Evolutionary conservation across 345 rosid species (phyloP).

Genomic region (Barbarea vulgaris): DNA sequence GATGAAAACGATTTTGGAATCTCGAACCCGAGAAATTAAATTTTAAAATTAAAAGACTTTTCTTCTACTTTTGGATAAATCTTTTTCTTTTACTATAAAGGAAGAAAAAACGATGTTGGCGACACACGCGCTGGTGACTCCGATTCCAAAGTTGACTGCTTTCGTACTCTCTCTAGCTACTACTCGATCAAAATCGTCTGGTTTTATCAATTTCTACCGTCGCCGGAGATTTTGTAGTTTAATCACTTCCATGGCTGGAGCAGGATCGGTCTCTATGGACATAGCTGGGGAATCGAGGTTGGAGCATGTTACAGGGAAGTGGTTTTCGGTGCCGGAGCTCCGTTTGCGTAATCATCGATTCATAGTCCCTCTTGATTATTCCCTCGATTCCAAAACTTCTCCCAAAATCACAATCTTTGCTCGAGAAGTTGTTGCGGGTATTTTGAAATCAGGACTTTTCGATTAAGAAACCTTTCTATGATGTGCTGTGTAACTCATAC

Average conservation of each 20-base stretch:
- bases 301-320: constrained; percentile 60
- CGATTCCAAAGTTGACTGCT: constrained; percentile 43
- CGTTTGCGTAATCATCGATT: constrained; percentile 84
- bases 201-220: constrained; percentile 8
- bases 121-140: constrained; percentile 33
- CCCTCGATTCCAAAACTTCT: constrained; percentile 40
- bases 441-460: background rate
- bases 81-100: background rate
- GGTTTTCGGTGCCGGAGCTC: constrained; percentile 85
- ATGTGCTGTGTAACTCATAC: background rate
- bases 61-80: background rate
- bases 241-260: constrained; percentile 47
- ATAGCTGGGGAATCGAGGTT: constrained; percentile 22
- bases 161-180: constrained; percentile 25
- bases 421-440: constrained; percentile 88
- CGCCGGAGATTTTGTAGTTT: constrained; percentile 27
- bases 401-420: constrained; percentile 71
- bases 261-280: constrained; percentile 1
- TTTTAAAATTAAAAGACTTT: constrained; percentile 7
- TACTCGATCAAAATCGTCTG: constrained; percentile 14
- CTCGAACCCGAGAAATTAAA: background rate
- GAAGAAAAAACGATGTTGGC: constrained; percentile 32
- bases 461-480: background rate
- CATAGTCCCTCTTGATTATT: constrained; percentile 77
- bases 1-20: background rate